Evolutionary conservation across 108 stramenopile genomes (phyloP).

Genomic region (Cyclotella atomus): DNA sequence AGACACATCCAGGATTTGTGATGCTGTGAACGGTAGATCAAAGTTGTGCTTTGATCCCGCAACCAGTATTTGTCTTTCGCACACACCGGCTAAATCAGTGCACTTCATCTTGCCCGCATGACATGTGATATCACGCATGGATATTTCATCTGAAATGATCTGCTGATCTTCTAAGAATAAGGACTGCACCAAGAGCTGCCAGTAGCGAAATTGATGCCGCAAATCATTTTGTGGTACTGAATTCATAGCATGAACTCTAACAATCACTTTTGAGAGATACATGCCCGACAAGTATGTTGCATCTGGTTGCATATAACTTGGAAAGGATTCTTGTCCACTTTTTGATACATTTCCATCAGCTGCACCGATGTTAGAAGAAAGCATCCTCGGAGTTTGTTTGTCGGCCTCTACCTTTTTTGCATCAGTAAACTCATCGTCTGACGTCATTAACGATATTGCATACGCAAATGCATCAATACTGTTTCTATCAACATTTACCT

Average conservation of each 20-base stretch:
- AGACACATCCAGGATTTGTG: slow-evolving; percentile 60
- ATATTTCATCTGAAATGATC: slow-evolving; percentile 47
- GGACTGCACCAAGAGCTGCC: slow-evolving; percentile 55
- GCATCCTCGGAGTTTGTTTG: background rate
- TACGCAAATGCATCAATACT: slow-evolving; percentile 56
- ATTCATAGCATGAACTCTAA: slow-evolving; percentile 71
- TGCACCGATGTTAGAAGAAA: background rate
- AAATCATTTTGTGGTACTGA: slow-evolving; percentile 29
- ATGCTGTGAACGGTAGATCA: slow-evolving; percentile 71
- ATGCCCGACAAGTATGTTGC: slow-evolving; percentile 64
- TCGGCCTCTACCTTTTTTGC: background rate
- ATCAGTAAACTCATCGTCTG: slow-evolving; percentile 10
- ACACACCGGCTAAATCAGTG: slow-evolving; percentile 60
- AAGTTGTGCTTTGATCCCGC: slow-evolving; percentile 9
- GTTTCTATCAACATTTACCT: slow-evolving; percentile 73
- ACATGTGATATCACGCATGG: slow-evolving; percentile 57
- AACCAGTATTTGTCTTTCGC: slow-evolving; percentile 43
- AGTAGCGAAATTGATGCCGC: slow-evolving; percentile 66
- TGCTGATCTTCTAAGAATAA: slow-evolving; percentile 61
- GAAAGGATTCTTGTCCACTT: slow-evolving; percentile 42
- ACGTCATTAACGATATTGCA: slow-evolving; percentile 60
- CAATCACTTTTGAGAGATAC: slow-evolving; percentile 49
- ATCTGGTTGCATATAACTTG: slow-evolving; percentile 80
- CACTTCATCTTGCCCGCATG: slow-evolving; percentile 54
- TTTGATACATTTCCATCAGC: background rate